phyloP scores from a whole-genome alignment of 331 rosid genomes.

The Prunus yedoensis region DNA sequence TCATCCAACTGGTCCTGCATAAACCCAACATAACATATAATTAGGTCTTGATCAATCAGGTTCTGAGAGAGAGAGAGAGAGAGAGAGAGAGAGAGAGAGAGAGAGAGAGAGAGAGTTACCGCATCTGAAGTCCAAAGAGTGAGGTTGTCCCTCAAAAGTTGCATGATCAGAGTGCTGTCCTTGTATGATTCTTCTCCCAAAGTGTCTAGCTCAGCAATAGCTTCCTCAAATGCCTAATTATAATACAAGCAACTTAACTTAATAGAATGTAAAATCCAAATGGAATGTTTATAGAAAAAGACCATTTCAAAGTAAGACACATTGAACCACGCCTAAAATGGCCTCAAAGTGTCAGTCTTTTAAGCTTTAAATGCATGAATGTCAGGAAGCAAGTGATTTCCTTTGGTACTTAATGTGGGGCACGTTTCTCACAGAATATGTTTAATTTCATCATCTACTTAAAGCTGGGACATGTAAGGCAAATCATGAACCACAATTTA shows the following conservation, averaged over 20 bases:
- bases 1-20: constrained; percentile 43
- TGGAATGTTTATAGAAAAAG: not conserved
- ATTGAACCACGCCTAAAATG: not conserved
- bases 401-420: not conserved
- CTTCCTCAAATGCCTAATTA: constrained; percentile 79
- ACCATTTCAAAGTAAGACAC: not conserved
- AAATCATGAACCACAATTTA: not conserved
- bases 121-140: constrained; percentile 89
- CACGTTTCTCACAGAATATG: not conserved
- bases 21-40: constrained; percentile 5
- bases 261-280: not conserved
- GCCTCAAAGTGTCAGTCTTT: not conserved
- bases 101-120: constrained; percentile 25
- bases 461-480: not conserved
- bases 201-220: constrained; percentile 90
- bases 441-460: not conserved
- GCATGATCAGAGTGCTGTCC: constrained; percentile 93
- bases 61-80: not conserved
- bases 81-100: constrained; percentile 3
- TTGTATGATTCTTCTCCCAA: constrained; percentile 90
- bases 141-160: constrained; percentile 86
- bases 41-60: constrained; percentile 17
- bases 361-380: not conserved
- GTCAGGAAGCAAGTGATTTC: not conserved
- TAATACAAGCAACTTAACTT: not conserved